Base-by-base conservation (phyloP, 2,329 filamentous ascomycete genomes). In the Leptographium lundbergii region DNA sequence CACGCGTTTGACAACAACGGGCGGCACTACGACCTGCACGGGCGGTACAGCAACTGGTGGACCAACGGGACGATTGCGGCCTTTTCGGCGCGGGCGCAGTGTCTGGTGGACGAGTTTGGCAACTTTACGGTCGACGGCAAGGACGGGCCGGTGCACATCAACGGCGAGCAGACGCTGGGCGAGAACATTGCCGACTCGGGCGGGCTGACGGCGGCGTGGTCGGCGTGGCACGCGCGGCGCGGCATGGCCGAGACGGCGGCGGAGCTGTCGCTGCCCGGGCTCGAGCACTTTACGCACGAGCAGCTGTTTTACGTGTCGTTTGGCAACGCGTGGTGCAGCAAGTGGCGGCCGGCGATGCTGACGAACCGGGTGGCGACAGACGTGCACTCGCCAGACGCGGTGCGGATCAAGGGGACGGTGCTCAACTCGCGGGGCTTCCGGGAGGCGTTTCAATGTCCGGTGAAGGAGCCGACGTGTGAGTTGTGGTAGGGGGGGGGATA, bases 171-270 rank as follows among this genome's bases (percentile, higher is more conserved):
- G 17, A 88, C 85, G 0, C 71, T 88, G 2, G 82, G 81, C 24
- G 86, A 89, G 71, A 88, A 88, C 66, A 85, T 89, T 66, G 85
- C 85, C 1, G 86, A 89, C 68, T 82, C 85, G 0, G 85, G 85
- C 19, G 86, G 86, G 17, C 67, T 89, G 0, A 75, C 78, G 9
- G 81, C 84, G 0, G 76, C 84, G 0, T 88, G 81, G 66, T 73
- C 77, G 27, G 84, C 85, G 0, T 89, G 86, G 85, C 79, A 83
- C 67, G 79, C 78, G 62, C 77, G 77, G 13, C 77, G 81, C 69
- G 73, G 29, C 48, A 22, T 3, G 14, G 19, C 25, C 11, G 14
- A 6, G 42, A 14, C 24, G 4, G 6, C 32, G 22, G 29, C 22
- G 2, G 62, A 62, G 22, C 55, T 50, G 57, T 59, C 75, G 47